Evolutionary conservation across 805 yeast species (phyloP).

Genomic region (Dipodascopsis uninucleata): DNA sequence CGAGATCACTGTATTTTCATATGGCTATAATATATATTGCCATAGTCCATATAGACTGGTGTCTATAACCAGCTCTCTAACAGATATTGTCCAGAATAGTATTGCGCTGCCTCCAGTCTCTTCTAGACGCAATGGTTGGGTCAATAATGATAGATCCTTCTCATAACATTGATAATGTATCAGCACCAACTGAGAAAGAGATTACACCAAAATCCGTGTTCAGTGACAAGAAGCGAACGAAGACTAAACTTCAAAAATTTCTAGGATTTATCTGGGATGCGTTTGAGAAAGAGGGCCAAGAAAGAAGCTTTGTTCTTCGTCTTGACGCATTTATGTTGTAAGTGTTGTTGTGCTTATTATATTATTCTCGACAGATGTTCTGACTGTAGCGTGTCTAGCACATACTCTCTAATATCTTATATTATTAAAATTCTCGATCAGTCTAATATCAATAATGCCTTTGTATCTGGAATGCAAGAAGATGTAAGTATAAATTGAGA

Average conservation of each 20-base stretch:
- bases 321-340: conserved; percentile 9
- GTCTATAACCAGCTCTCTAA: too few relatives aligned
- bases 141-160: too few relatives aligned
- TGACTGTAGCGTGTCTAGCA: background rate
- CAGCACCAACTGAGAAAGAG: too few relatives aligned
- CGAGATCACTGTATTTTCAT: too few relatives aligned
- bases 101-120: too few relatives aligned
- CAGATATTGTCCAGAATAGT: too few relatives aligned
- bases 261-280: conserved; percentile 13
- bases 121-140: too few relatives aligned
- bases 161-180: too few relatives aligned
- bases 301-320: conserved; percentile 5
- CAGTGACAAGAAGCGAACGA: background rate
- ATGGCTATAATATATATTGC: too few relatives aligned
- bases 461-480: conserved; percentile 42
- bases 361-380: too few relatives aligned
- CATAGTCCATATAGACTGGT: too few relatives aligned
- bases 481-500: conserved; percentile 18
- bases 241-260: background rate
- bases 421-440: conserved; percentile 10
- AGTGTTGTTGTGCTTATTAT: conserved; percentile 1
- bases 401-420: conserved; percentile 10
- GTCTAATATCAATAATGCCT: conserved; percentile 36
- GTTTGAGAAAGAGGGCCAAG: conserved; percentile 3
- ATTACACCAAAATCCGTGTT: too few relatives aligned